Evolutionary conservation across 2,329 filamentous ascomycete genomes (phyloP), one percentile per base, ranked within the genome.

Genomic region (Diaporthe sp.): DNA sequence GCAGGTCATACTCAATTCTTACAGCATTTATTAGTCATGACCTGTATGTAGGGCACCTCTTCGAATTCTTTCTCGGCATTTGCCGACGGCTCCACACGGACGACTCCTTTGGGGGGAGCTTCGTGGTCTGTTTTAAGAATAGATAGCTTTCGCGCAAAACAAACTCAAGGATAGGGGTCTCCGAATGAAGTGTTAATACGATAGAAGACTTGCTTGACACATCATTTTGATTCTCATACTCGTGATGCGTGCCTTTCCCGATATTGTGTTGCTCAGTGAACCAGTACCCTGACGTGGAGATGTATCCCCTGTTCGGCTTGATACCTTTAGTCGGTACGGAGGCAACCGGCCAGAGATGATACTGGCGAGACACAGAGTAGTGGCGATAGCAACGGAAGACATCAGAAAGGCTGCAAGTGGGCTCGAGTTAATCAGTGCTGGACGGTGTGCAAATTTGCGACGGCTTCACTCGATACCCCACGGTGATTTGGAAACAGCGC

Each of bases 1-100:
- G 32, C 71, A 59, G 73, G 73, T 75, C 73, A 73, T 73, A 73
- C 73, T 69, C 70, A 50, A 50, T 73, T 75, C 65, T 75, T 58
- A 65, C 32, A 73, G 71, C 71, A 70, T 70, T 55, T 75, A 65
- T 70, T 66, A 66, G 63, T 66, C 59, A 68, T 75, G 73, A 66
- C 71, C 73, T 73, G 58, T 70, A 53, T 69, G 63, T 68, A 68
- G 47, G 59, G 71, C 59, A 69, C 55, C 30, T 51, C 39, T 22
- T 37, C 50, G 10, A 37, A 37, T 44, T 69, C n/a, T 32, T 39
- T 39, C n/a, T 22, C 13, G 39, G 30, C 32, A 51, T 66, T 68
- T 51, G n/a, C 35, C 59, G 53, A 44, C 25, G 37, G 39, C 59
- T n/a, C 35, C 25, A 53, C 59, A 68, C 71, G 59, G 59, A 58